Percentiles rank a stretch among this genome's conserved stretches.
phyloP scores from a whole-genome alignment of 176 grass and related monocot genomes.

The Eleusine indica region DNA sequence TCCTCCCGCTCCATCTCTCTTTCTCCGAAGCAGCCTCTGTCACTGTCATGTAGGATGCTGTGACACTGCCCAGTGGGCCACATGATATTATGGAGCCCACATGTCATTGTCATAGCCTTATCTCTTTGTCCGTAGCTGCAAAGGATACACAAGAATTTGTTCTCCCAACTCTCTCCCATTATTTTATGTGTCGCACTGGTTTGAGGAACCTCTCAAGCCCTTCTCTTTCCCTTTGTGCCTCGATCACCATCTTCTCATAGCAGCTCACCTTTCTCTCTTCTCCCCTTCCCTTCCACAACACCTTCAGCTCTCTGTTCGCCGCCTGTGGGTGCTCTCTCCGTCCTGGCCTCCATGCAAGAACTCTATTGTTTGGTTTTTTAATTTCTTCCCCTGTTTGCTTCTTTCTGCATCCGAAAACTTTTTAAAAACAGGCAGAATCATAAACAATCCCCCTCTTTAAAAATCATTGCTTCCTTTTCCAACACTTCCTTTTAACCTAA shows the following conservation, averaged over 20 bases:
- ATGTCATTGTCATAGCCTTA: background rate
- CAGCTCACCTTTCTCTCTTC: constrained; percentile 18
- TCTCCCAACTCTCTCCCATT: constrained; percentile 48
- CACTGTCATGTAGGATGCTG: background rate
- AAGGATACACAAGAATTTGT: constrained; percentile 46
- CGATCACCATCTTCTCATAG: constrained; percentile 39
- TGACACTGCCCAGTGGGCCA: constrained; percentile 17
- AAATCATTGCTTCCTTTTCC: constrained; percentile 84
- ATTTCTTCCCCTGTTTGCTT: constrained; percentile 65
- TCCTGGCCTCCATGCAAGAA: constrained; percentile 52
- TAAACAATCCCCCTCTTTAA: constrained; percentile 71
- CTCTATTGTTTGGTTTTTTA: constrained; percentile 50
- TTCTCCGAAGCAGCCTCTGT: constrained; percentile 35
- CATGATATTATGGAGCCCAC: background rate
- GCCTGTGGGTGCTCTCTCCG: constrained; percentile 39
- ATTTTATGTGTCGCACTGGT: constrained; percentile 63
- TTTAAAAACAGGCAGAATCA: constrained; percentile 51
- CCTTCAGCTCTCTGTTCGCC: constrained; percentile 31
- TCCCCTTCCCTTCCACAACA: constrained; percentile 19
- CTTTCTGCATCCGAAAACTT: constrained; percentile 64
- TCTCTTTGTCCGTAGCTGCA: constrained; percentile 13
- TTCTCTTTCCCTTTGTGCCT: constrained; percentile 40
- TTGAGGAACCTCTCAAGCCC: constrained; percentile 67
- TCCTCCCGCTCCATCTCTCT: constrained; percentile 40
- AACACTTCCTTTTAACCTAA: constrained; percentile 71